Evolutionary conservation across 352 stramenopile genomes (phyloP), one percentile per base, ranked within the genome.

Genomic region (Globisporangium nunn): DNA sequence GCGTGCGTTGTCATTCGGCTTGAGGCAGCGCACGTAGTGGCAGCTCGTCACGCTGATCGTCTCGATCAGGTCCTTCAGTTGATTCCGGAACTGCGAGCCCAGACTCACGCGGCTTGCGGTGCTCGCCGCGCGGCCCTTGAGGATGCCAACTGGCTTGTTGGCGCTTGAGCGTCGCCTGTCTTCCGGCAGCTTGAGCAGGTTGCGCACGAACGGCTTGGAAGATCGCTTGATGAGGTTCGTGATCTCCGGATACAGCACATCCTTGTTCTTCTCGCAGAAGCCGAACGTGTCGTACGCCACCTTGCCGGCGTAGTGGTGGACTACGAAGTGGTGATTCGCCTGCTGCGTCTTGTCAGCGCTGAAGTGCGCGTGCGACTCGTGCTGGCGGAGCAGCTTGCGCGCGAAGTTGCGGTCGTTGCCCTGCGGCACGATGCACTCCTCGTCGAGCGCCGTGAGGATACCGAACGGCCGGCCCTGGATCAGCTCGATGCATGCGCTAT

Each of bases 21-120:
- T 99, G 44, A 99, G 85, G 71, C 96, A 99, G n/a, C 96, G 85
- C 29, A 99, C 94, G 71, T 99, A 99, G 64, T 99, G 96, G 31
- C 96, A 97, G 58, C 91, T 83, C 0, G 95, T 98, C 14, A 82
- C 78, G 61, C 96, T 88, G 40, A 99, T 87, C 23, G 96, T 97
- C 37, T 91, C 83, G 14, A 99, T 85, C 47, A 99, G 72, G 10
- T 84, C 72, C 54, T 85, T 83, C 0, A 99, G 74, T 68, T 99
- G 95, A 29, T 61, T 85, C 18, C 84, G 87, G 68, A 99, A 98
- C 66, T 98, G 84, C 2, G 72, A 76, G n/a, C 79, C 81, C 30
- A 94, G 56, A 64, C 80, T 92, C 52, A 85, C 68, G 15, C 73
- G 77, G n/a, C 70, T 63, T 18, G 76, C 67, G 23, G 58, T 57